phyloP scores from a whole-genome alignment of 2,329 filamentous ascomycete genomes.

The Fusarium drepaniforme region DNA sequence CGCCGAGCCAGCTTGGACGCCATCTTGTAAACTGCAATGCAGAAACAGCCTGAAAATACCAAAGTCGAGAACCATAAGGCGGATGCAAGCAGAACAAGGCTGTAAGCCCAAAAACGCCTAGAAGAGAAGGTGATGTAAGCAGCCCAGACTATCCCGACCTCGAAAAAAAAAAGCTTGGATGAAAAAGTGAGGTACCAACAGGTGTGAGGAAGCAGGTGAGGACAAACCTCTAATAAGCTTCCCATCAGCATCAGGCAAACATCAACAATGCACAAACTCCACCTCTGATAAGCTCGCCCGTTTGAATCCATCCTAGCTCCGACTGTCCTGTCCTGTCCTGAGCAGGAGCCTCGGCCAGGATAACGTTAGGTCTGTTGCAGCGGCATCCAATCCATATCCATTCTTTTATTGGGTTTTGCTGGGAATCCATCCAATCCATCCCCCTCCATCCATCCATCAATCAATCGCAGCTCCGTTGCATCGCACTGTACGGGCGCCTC shows the following conservation, averaged over 20 bases:
- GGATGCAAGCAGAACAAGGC: conserved; percentile 7
- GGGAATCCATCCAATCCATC: not conserved
- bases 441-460: not conserved
- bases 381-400: not conserved
- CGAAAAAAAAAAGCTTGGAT: not conserved
- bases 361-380: not conserved
- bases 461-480: conserved; percentile 18
- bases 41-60: conserved; percentile 20
- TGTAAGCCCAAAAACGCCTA: conserved; percentile 4
- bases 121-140: conserved; percentile 36
- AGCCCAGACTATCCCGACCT: not conserved
- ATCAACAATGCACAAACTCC: conserved; percentile 10
- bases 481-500: conserved; percentile 44
- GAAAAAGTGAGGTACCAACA: not conserved
- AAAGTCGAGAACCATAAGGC: conserved; percentile 11
- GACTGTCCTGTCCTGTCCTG: not conserved
- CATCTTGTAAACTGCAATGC: not conserved
- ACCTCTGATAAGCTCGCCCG: conserved; percentile 13
- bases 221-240: conserved; percentile 3
- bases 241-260: conserved; percentile 13
- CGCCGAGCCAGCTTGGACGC: conserved; percentile 24
- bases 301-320: not conserved
- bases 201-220: not conserved
- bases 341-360: conserved; percentile 10
- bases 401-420: not conserved